A percentile compares a stretch with the other conserved stretches of the same genome.
phyloP scores from a whole-genome alignment of 1,284 basidiomycete species.

The Boletus sp. region DNA sequence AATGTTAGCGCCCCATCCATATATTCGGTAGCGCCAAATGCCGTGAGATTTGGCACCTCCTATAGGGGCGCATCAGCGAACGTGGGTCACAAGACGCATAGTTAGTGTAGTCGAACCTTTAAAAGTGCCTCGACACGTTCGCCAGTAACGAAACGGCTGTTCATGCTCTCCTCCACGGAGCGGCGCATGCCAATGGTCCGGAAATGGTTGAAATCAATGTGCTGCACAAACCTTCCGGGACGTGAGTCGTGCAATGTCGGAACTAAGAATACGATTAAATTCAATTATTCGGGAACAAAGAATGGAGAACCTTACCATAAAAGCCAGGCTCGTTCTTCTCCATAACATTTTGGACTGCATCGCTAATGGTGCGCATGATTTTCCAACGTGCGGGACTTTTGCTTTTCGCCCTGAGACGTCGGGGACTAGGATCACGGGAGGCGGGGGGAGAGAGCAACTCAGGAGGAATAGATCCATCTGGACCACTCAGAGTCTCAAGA shows the following conservation, averaged over 20 bases:
- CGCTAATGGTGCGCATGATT: conserved; percentile 67
- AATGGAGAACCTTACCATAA: conserved; percentile 43
- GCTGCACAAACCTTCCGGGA: conserved; percentile 72
- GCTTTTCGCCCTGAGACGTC: conserved; percentile 67
- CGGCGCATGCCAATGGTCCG: conserved; percentile 92
- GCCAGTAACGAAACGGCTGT: conserved; percentile 89
- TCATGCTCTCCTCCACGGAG: conserved; percentile 85
- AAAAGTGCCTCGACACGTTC: conserved; percentile 78
- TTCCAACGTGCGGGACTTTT: conserved; percentile 79
- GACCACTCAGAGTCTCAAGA: conserved; percentile 51
- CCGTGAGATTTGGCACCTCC: conserved; percentile 81
- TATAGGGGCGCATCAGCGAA: conserved; percentile 32
- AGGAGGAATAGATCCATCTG: conserved; percentile 63
- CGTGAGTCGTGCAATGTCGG: conserved; percentile 67
- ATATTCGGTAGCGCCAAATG: conserved; percentile 92
- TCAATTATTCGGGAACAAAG: conserved; percentile 1
- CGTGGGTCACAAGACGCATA: conserved; percentile 8
- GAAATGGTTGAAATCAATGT: conserved; percentile 90
- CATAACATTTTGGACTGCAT: conserved; percentile 67
- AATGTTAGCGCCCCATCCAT: conserved; percentile 89
- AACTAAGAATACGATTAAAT: conserved; percentile 41
- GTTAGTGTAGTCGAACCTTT: conserved; percentile 51
- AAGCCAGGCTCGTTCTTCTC: conserved; percentile 59
- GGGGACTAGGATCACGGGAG: conserved; percentile 76
- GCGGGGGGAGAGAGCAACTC: conserved; percentile 72